Base-by-base conservation (phyloP, 1,139 yeast genomes). In the Saccharomyces uvarum region DNA sequence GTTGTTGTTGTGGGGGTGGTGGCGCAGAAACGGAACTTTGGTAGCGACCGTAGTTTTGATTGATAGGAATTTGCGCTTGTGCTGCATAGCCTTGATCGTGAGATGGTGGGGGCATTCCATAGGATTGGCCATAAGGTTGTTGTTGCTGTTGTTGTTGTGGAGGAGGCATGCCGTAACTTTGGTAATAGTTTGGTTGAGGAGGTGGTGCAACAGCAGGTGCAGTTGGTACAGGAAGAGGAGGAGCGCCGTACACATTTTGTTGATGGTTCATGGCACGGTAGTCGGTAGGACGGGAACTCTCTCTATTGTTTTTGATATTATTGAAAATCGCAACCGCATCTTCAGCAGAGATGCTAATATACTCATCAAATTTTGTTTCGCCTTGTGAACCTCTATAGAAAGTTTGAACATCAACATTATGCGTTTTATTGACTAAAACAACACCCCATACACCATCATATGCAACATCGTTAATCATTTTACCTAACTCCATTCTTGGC, bases 341-440 rank as follows among this genome's bases (percentile, higher is more conserved):
- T 47, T 81, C 81, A 3, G 83, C 75, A 6, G 84, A 83, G 21
- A 88, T 77, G 54, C 80, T 80, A 4, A 86, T 78, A 65, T 89
- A 90, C 65, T 90, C 96, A 64, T 88, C 96, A 68, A 86, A 90
- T 61, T 84, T 82, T 32, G 90, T 81, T 47, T 74, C 75, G n/a
- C 89, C 90, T 60, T 82, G 85, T 0, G 81, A 73, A 1, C 85
- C 78, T 41, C 77, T 77, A 65, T 87, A 88, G 67, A 86, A 90
- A 1, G 87, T 79, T 66, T 86, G 95, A 19, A 88, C 73, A 64
- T 87, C 89, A 16, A 89, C 78, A 55, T 75, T 77, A 51, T 77
- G 74, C 14, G 74, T 68, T 53, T 77, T 78, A 59, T 82, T 81
- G n/a, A 89, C 76, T 7, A 86, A 75, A 51, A 89, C 80, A 1